These are phyloP conservation scores for Silene uniflora DNA, from an alignment of 148 eudicot genomes.

Conservation along the genomic window DNA sequence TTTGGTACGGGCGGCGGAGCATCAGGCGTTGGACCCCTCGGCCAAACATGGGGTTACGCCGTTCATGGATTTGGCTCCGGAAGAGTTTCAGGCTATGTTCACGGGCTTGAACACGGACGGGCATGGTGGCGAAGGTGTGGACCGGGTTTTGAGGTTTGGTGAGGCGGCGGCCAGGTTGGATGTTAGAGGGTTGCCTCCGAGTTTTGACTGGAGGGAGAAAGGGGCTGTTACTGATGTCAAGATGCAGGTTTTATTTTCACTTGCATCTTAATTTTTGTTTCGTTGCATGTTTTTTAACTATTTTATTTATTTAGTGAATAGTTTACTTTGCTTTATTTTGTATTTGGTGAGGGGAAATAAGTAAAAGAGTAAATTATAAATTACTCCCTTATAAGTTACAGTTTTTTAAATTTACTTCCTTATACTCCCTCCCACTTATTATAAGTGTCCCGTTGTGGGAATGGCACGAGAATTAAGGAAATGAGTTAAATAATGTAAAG, in stretches of 20 bases:
- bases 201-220: constrained; percentile 86
- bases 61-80: constrained; percentile 59
- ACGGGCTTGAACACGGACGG: constrained; percentile 36
- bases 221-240: constrained; percentile 87
- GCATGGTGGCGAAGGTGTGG: not conserved
- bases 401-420: no score
- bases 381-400: no score
- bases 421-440: no score
- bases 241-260: constrained; percentile 41
- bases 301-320: no score
- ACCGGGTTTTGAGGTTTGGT: not conserved
- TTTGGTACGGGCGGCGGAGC: constrained; percentile 71
- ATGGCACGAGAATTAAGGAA: no score
- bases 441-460: no score
- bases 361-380: no score
- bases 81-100: constrained; percentile 60
- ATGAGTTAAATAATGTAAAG: no score
- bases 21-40: constrained; percentile 80
- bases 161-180: constrained; percentile 34
- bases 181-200: constrained; percentile 53
- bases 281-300: no score
- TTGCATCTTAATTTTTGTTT: no score
- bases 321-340: no score
- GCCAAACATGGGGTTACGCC: constrained; percentile 86
- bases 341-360: no score